Percentiles rank a stretch among this genome's conserved stretches.
These are phyloP conservation scores for Flaveria linearis DNA, from an alignment of 129 eudicot genomes.

Conservation along the genomic window DNA sequence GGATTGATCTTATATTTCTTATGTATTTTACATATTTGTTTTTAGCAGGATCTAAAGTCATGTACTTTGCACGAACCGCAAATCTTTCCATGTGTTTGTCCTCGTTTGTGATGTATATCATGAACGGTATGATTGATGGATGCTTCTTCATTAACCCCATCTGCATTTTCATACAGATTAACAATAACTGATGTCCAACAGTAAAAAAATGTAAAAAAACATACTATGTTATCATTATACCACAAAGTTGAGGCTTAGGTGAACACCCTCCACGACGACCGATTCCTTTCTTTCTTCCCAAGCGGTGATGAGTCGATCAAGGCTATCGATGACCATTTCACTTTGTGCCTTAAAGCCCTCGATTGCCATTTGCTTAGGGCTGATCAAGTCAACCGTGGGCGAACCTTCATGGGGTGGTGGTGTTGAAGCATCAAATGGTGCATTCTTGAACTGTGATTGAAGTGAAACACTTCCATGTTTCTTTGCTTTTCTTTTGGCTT, in stretches of 20 bases:
- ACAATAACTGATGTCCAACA: neutral
- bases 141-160: conserved; percentile 97
- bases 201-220: neutral
- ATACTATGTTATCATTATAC: conserved; percentile 25
- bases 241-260: conserved; percentile 94
- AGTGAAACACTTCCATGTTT: conserved; percentile 53
- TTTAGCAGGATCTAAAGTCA: conserved; percentile 92
- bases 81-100: conserved; percentile 95
- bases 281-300: conserved; percentile 98
- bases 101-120: conserved; percentile 91
- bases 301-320: conserved; percentile 82
- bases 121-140: conserved; percentile 90
- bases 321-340: conserved; percentile 97
- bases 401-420: conserved; percentile 29
- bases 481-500: conserved; percentile 72
- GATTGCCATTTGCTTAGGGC: conserved; percentile 87
- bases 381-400: conserved; percentile 49
- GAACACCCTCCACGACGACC: conserved; percentile 95
- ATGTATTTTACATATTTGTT: conserved; percentile 90
- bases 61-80: conserved; percentile 95
- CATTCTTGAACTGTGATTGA: conserved; percentile 37
- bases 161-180: conserved; percentile 44
- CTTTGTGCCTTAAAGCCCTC: conserved; percentile 97
- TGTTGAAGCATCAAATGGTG: conserved; percentile 39
- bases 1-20: conserved; percentile 83